Evolutionary conservation across 2,329 filamentous ascomycete species (phyloP), one percentile per base, ranked within the genome.

Genomic region (Colletotrichum orchidophilum): DNA sequence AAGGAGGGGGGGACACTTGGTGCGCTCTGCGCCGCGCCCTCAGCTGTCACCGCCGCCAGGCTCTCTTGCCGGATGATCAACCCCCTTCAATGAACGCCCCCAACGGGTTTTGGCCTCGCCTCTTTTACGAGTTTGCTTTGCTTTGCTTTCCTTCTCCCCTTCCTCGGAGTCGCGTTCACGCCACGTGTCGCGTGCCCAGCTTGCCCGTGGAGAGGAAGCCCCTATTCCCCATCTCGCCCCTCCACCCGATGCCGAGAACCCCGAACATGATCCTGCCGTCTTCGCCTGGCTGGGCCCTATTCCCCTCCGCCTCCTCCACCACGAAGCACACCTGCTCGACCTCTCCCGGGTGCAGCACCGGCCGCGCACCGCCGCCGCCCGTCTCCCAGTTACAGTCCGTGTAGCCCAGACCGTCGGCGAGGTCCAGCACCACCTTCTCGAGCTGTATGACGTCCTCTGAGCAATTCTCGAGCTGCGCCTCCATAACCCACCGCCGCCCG

Each of bases 391-490:
- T 91, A 73, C 88, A 87, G 71, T 88, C 88, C 49, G 81, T 81
- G 74, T 85, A 88, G 55, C 76, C 75, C 61, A 91, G 79, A 3
- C 87, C 87, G 1, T 81, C 76, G 73, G 87, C 87, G 7, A 87
- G 81, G 63, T 90, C 86, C 67, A 92, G 80, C 35, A 83, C 82
- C 33, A 91, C 88, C 72, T 84, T 84, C 81, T 97, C 94, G 62
- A 99, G 87, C 77, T 93, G 90, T 74, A 98, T 92, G 5, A 91
- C 86, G 54, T 92, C 91, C 79, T 98, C 95, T 57, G 94, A 94
- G 78, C 95, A 93, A 81, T 98, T 99, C 84, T 99, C 96, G 70
- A 99, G 82, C 83, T 99, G 96, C 29, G 96, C 96, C 81, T 99
- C 96, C 60, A 99, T 86, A 15, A 94, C 91, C 88, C 94, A 97